Percentiles rank a stretch among this genome's conserved stretches.
Conservation (phyloP, 176 grass and related monocot genomes). For the Musa beccarii region DNA sequence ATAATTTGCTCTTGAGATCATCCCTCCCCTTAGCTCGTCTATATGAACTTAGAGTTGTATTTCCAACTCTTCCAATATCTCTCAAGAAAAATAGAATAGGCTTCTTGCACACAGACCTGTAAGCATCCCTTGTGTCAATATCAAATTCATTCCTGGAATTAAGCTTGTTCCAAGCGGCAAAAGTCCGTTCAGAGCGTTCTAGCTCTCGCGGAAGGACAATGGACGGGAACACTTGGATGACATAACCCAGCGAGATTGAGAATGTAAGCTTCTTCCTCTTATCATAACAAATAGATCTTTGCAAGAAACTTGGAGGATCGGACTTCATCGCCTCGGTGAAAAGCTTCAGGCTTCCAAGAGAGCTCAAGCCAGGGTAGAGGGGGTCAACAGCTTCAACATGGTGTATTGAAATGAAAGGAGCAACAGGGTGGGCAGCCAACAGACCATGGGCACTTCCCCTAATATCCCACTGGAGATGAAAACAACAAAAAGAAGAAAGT, state of each 20-base stretch:
- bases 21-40: constrained; percentile 43
- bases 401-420: constrained; percentile 87
- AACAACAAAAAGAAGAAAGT: constrained; percentile 9
- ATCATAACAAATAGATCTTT: constrained; percentile 75
- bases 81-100: constrained; percentile 80
- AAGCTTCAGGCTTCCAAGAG: constrained; percentile 76
- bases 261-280: constrained; percentile 54
- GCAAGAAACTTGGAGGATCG: constrained; percentile 73
- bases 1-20: constrained; percentile 85
- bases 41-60: constrained; percentile 57
- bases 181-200: constrained; percentile 72
- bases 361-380: constrained; percentile 66
- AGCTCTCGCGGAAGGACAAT: constrained; percentile 68
- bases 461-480: constrained; percentile 76
- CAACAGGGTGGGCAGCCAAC: constrained; percentile 76
- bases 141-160: constrained; percentile 66
- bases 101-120: constrained; percentile 84
- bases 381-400: constrained; percentile 84
- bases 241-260: constrained; percentile 73
- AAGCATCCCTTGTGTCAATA: constrained; percentile 85
- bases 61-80: constrained; percentile 64
- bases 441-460: constrained; percentile 74
- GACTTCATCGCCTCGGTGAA: constrained; percentile 88
- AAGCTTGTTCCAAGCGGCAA: constrained; percentile 65
- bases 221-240: constrained; percentile 80